Evolutionary conservation across 2,329 filamentous ascomycete species (phyloP).

Genomic region (Neopestalotiopsis sp.): DNA sequence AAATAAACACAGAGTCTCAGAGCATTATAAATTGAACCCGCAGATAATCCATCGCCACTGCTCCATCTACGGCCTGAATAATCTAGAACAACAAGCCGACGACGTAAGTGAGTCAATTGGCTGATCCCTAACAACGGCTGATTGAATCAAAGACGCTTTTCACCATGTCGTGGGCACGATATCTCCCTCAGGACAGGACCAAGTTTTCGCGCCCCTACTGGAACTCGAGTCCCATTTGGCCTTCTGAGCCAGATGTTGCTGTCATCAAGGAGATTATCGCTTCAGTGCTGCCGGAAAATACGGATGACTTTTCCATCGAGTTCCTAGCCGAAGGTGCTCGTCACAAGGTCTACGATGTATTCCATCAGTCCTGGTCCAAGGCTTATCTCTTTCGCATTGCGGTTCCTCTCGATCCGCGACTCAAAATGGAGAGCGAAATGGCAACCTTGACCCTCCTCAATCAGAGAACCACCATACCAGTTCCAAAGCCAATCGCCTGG

Average conservation of each 20-base stretch:
- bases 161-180: conserved; percentile 4
- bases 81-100: too few species aligned
- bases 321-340: conserved; percentile 1
- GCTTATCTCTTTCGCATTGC: conserved; percentile 12
- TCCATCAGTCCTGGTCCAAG: not conserved
- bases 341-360: conserved; percentile 15
- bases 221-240: conserved; percentile 8
- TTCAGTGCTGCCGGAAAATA: not conserved
- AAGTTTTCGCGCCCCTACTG: not conserved
- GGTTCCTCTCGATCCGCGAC: conserved; percentile 10
- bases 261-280: conserved; percentile 5
- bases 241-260: conserved; percentile 11
- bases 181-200: conserved; percentile 4
- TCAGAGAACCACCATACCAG: conserved; percentile 8
- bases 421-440: conserved; percentile 16
- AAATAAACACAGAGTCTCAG: too few species aligned
- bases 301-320: not conserved
- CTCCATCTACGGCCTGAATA: too few species aligned
- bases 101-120: too few species aligned
- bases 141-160: not conserved
- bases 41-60: too few species aligned
- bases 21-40: too few species aligned
- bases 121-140: too few species aligned
- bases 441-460: not conserved
- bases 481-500: conserved; percentile 14